phyloP scores from a whole-genome alignment of 202 grass and related monocot genomes.

The Setaria italica region DNA sequence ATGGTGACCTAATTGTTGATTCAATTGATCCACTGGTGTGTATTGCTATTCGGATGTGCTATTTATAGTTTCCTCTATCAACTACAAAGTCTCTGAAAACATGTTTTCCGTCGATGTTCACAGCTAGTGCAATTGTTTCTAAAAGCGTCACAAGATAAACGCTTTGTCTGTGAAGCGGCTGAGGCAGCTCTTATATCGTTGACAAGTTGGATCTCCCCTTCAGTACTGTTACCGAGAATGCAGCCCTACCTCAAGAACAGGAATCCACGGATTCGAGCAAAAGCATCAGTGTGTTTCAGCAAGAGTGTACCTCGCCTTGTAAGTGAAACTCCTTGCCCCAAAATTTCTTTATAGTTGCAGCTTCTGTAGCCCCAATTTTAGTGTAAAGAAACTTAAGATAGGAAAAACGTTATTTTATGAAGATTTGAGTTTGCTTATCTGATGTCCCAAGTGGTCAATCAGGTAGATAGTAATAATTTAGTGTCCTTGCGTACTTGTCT shows the following conservation, averaged over 20 bases:
- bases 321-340: constrained; percentile 50
- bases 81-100: constrained; percentile 34
- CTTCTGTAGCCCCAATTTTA: constrained; percentile 13
- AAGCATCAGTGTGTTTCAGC: constrained; percentile 89
- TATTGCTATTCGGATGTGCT: constrained; percentile 12
- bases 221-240: constrained; percentile 76
- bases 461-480: constrained; percentile 10
- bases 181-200: constrained; percentile 77
- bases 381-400: neutral
- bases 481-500: neutral
- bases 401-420: neutral
- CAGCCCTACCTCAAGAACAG: constrained; percentile 83
- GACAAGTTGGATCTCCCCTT: constrained; percentile 83
- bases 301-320: constrained; percentile 86
- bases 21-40: constrained; percentile 85
- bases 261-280: constrained; percentile 93
- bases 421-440: neutral
- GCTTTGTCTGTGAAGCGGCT: constrained; percentile 97
- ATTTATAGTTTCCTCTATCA: neutral
- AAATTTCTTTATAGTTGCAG: neutral
- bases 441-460: neutral
- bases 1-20: constrained; percentile 72
- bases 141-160: constrained; percentile 98
- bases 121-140: constrained; percentile 90
- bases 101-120: constrained; percentile 37